Conservation (phyloP, 768 basidiomycete species). For the Trametes punicea region DNA sequence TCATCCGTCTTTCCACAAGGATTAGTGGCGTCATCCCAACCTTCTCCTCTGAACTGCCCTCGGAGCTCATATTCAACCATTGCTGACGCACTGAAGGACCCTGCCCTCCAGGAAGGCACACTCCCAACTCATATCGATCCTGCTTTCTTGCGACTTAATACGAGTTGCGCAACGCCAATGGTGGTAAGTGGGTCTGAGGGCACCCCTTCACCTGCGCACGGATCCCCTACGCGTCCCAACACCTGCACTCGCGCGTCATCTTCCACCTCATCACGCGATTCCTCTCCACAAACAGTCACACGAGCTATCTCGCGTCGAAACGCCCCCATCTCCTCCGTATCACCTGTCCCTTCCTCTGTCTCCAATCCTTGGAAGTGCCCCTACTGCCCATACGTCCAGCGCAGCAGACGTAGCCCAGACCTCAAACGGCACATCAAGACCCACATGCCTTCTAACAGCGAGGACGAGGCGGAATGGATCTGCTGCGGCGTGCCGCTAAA, state of each 20-base stretch:
- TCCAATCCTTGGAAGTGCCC: slow-evolving; percentile 3
- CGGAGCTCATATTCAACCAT: neutral
- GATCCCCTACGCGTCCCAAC: neutral
- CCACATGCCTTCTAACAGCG: neutral
- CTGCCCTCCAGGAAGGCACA: neutral
- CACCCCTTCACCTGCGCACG: neutral
- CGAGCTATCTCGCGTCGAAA: neutral
- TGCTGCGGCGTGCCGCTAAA: slow-evolving; percentile 17
- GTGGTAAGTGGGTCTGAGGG: too few relatives aligned
- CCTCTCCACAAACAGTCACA: neutral
- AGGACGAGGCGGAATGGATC: slow-evolving; percentile 11
- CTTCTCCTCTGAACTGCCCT: neutral
- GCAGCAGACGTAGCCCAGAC: slow-evolving; percentile 5
- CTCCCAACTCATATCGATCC: too few relatives aligned
- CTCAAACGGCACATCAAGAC: slow-evolving; percentile 20
- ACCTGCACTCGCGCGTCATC: neutral
- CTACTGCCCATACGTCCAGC: slow-evolving; percentile 13
- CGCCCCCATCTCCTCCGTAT: neutral
- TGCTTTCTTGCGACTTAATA: too few relatives aligned
- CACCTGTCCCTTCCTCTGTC: neutral
- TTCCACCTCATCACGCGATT: neutral
- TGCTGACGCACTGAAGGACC: neutral
- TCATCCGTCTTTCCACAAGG: too few relatives aligned
- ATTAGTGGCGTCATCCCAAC: too few relatives aligned
- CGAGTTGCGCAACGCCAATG: neutral